A percentile compares a stretch with the other conserved stretches of the same genome.
Evolutionary conservation across 495 filamentous ascomycete genomes (phyloP).

Genomic region (Haplographium delicatum): DNA sequence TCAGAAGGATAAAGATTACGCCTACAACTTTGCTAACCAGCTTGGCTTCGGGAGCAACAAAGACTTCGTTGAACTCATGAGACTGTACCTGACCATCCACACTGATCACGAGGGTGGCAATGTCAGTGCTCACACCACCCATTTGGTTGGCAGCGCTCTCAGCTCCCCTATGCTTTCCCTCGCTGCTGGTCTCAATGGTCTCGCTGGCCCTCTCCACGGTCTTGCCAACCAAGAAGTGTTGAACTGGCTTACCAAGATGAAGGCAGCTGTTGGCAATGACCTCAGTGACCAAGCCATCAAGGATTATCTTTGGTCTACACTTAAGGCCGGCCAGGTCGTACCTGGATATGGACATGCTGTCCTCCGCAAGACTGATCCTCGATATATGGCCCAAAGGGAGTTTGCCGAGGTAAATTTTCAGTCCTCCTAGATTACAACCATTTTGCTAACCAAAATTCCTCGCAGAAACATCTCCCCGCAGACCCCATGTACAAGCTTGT

Average conservation of each 20-base stretch:
- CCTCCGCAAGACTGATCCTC: slow-evolving; percentile 98
- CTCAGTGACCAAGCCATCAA: slow-evolving; percentile 92
- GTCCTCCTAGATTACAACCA: too few relatives aligned
- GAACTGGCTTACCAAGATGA: slow-evolving; percentile 99
- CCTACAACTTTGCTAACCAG: slow-evolving; percentile 98
- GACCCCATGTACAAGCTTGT: slow-evolving; percentile 99
- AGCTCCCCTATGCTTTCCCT: slow-evolving; percentile 97
- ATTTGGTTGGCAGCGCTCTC: slow-evolving; percentile 93
- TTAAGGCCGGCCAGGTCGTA: slow-evolving; percentile 92
- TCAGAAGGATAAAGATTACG: slow-evolving; percentile 97
- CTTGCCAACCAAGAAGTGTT: slow-evolving; percentile 99
- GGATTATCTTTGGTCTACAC: slow-evolving; percentile 95
- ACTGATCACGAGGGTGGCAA: slow-evolving; percentile 99
- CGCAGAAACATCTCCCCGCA: slow-evolving; percentile 28
- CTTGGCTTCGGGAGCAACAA: slow-evolving; percentile 92
- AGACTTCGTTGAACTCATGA: slow-evolving; percentile 97
- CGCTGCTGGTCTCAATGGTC: slow-evolving; percentile 92
- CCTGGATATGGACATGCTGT: slow-evolving; percentile 98
- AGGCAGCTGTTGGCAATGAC: slow-evolving; percentile 88
- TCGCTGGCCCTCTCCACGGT: slow-evolving; percentile 96
- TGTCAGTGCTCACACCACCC: slow-evolving; percentile 95
- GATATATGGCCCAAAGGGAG: slow-evolving; percentile 94
- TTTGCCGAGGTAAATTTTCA: slow-evolving; percentile 68
- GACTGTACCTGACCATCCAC: slow-evolving; percentile 98
- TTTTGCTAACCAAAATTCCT: background rate